Base-by-base conservation (phyloP, 1,284 basidiomycete genomes). In the Leccinum colubrinum region DNA sequence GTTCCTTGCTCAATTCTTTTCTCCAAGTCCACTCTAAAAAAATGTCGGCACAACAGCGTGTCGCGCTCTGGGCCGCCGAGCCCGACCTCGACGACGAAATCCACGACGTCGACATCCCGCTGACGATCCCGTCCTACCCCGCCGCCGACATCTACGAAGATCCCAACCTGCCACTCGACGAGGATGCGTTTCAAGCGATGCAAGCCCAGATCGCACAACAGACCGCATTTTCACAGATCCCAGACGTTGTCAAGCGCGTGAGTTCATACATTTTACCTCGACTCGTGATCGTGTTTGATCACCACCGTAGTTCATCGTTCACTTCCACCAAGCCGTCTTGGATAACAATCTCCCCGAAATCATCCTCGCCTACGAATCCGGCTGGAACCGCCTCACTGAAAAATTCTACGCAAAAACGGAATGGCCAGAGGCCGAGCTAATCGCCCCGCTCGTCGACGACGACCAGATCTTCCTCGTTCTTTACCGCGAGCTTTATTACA, bases 401-500 rank as follows among this genome's bases (percentile, higher is more conserved):
- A 95, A 97, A 79, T 96, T 92, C 81, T 98, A 97, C 74, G 78
- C 93, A 11, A 93, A 92, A 75, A 89, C 88, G 12, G 97, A 99
- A 76, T 98, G 97, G 97, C 97, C 97, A 5, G 95, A 98, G 76
- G 95, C 95, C 15, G 97, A 98, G 79, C 81, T 94, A 64, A 95
- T 98, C 70, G 91, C 95, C 7, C 95, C 95, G 9, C 81, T 99
- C 62, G 96, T 98, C 61, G 90, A 94, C 72, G 93, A 97, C 76
- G 93, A 96, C 76, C 92, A 91, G 61, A 91, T 97, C 62, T 99
- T 98, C 82, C 83, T 98, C 55, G 95, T 96, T 64, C 87, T 99
- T 22, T 99, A 99, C 79, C 88, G 95, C 68, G 97, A 98, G 76
- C 85, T 97, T 14, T 95, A 95, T 79, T 95, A 92, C 76, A 87